Base-by-base conservation (phyloP, 208 protist genomes). In the Acanthamoeba sp. region DNA sequence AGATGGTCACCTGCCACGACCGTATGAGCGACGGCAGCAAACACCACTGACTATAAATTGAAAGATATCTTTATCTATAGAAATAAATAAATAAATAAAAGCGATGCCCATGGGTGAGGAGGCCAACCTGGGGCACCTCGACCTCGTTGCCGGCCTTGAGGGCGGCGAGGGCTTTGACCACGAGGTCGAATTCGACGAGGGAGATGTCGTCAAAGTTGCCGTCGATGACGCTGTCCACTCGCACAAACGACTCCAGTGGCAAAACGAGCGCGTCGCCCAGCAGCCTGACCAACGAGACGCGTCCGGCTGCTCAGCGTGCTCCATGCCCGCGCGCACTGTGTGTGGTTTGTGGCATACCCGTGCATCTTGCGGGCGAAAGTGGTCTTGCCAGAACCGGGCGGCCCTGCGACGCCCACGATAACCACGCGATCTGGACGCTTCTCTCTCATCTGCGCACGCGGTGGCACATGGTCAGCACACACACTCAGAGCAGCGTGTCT, bases 171-270 rank as follows among this genome's bases (percentile, higher is more conserved):
- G n/a, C 89, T 73, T 92, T 89, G 50, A 94, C 64, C 59, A 95
- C 94, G 29, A 64, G 57, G 38, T 80, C 80, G 71, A 93, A 95
- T 71, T 95, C 90, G 57, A 94, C 94, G 10, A 92, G 55, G 6
- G 94, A 87, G 50, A 93, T 93, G 84, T 95, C 94, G 52, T 95
- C 94, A 91, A 93, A 95, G 45, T 95, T 95, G 40, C 84, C 94
- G 45, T 95, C 94, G 57, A 94, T 95, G 22, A 95, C 94, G 34
- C 34, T 94, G 36, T 95, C 94, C 29, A 95, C 59, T 22, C 85
- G 59, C 27, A 95, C 62, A 38, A 95, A 95, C 55, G 90, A 76
- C 82, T 95, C 91, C 27, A 95, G 48, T 22, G 91, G 73, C 24
- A 95, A 29, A 0, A 95, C 91, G 34, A 95, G 18, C 40, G 57